These are phyloP conservation scores for Sicyos baderoa DNA, from an alignment of 306 rosid species.

Conservation along the genomic window DNA sequence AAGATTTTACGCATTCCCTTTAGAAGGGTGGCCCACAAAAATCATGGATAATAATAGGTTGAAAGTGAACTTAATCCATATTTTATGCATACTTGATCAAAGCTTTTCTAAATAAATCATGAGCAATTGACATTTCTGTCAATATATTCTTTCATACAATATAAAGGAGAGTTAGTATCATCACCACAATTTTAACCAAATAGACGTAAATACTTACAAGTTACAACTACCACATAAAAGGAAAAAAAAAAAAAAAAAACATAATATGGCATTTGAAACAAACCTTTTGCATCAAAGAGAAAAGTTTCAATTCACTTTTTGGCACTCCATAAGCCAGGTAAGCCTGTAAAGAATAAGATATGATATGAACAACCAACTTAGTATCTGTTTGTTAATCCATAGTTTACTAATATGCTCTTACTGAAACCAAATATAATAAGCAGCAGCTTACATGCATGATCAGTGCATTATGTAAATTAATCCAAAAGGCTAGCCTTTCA, in stretches of 20 bases:
- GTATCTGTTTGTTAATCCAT: neutral
- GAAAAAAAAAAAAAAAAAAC: neutral
- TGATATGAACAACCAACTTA: neutral
- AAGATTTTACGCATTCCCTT: too few species aligned
- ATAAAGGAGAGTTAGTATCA: too few species aligned
- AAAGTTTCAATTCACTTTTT: constrained; percentile 61
- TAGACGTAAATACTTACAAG: neutral
- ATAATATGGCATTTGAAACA: constrained; percentile 9
- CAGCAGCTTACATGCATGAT: constrained; percentile 59
- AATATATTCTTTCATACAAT: too few species aligned
- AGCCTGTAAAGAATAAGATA: constrained; percentile 38
- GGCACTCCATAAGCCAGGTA: constrained; percentile 82
- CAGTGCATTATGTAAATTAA: constrained; percentile 62
- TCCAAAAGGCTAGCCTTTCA: constrained; percentile 73
- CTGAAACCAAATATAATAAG: neutral
- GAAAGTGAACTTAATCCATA: too few species aligned
- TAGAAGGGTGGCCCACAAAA: too few species aligned
- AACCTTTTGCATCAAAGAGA: constrained; percentile 76
- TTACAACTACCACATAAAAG: neutral
- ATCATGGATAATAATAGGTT: too few species aligned
- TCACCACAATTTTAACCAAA: too few species aligned
- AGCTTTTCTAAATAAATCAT: too few species aligned
- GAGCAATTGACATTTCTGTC: too few species aligned
- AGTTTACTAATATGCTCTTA: neutral
- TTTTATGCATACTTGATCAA: too few species aligned